Base-by-base conservation (phyloP, 2,329 filamentous ascomycete species). In the Cordyceps fumosorosea region DNA sequence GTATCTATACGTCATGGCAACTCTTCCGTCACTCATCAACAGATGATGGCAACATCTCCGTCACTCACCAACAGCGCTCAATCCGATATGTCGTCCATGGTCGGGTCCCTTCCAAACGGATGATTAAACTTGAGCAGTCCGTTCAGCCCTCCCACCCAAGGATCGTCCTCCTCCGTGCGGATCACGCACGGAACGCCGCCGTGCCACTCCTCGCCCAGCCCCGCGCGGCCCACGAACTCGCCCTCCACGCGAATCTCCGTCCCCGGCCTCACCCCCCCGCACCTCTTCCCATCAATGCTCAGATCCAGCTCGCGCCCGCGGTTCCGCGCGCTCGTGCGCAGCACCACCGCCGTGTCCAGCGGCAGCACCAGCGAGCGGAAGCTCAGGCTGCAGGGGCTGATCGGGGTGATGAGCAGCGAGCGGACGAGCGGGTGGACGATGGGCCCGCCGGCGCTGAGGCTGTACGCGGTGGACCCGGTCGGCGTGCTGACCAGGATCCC, bases 71-170 rank as follows among this genome's bases (percentile, higher is more conserved):
- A 6, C 14, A 8, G 42, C 11, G 20, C 12, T 48, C 14, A 73
- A 52, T 71, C 69, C 48, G 66, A 57, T 56, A 63, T 66, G 3
- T 74, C 71, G 53, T 74, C 71, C 4, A 67, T 71, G 1, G 67
- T 65, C 22, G 72, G 69, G 34, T 75, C 74, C 63, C 74, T 67
- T 32, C 95, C 95, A 80, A 98, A 98, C 0, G 93, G 93, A 76
- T 96, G 91, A 74, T 99, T 99, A 73, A 98, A 99, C 78, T 99
- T 99, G 68, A 99, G 77, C 70, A 98, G 73, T 11, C 91, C 91
- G 71, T 96, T 99, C 71, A 99, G 76, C 0, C 95, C 93, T 1
- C 93, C 93, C 2, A 99, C 93, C 95, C 95, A 99, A 20, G 93
- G 91, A 74, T 98, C 93, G 69, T 97, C 91, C 52, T 88, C 84